phyloP scores from a whole-genome alignment of 2,329 filamentous ascomycete genomes.

The Diaporthe ilicicola region DNA sequence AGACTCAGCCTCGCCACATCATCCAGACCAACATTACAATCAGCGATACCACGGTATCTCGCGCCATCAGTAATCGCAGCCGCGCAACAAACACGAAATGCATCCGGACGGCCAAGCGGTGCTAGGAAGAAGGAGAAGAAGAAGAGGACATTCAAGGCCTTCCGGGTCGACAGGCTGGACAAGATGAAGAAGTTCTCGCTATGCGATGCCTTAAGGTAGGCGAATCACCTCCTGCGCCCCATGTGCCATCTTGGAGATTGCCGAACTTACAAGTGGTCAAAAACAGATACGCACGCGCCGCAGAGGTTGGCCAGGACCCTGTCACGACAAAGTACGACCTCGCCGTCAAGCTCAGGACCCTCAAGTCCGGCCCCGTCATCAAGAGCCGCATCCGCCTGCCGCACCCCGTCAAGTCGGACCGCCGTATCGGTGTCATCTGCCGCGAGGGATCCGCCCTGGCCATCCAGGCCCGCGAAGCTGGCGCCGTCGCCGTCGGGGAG shows the following conservation, averaged over 20 bases:
- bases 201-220: slow-evolving; percentile 90
- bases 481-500: slow-evolving; percentile 85
- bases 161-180: slow-evolving; percentile 72
- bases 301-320: slow-evolving; percentile 86
- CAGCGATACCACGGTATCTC: slow-evolving; percentile 58
- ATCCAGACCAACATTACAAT: slow-evolving; percentile 49
- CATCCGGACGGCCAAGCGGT: slow-evolving; percentile 47
- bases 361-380: slow-evolving; percentile 86
- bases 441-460: slow-evolving; percentile 81
- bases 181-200: slow-evolving; percentile 79
- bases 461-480: slow-evolving; percentile 77
- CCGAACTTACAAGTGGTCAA: neutral
- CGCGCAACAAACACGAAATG: slow-evolving; percentile 52
- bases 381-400: slow-evolving; percentile 89
- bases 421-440: slow-evolving; percentile 89
- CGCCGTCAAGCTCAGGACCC: slow-evolving; percentile 81
- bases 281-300: slow-evolving; percentile 84
- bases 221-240: neutral
- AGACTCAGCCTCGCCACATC: slow-evolving; percentile 55
- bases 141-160: slow-evolving; percentile 70
- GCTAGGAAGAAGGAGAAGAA: slow-evolving; percentile 65
- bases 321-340: slow-evolving; percentile 86
- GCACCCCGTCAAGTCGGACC: slow-evolving; percentile 87
- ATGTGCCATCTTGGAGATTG: neutral
- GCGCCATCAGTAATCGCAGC: slow-evolving; percentile 53